Evolutionary conservation across 768 basidiomycete species (phyloP), one percentile per base, ranked within the genome.

Genomic region (Lanmaoa pseudosensibilis): DNA sequence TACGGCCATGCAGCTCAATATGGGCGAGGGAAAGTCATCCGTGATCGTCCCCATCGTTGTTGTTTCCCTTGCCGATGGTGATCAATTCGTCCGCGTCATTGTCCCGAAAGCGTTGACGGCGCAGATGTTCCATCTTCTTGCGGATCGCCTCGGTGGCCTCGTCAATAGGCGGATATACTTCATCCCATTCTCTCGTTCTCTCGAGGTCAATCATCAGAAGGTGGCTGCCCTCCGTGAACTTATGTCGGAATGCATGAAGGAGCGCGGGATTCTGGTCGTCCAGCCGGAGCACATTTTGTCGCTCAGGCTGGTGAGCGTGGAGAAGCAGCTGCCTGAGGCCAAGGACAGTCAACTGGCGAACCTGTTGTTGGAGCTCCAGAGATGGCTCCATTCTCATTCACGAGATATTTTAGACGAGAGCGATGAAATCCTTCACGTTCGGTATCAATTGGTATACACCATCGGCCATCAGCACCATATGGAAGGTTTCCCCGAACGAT

Each of bases 281-380:
- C 83, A 84, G 46, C 83, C 83, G 0, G 82, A 84, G 45, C 80
- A 84, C 32, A 68, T 82, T 13, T 70, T 84, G 3, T 84, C 83
- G 0, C 78, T 80, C 55, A 73, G 75, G 58, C 69, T 84, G 18
- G 75, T 79, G 73, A 74, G 71, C 4, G 65, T 82, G 23, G 77
- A 84, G 53, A 67, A 60, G 33, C 65, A 69, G 30, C 52, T 74
- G 11, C 30, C 34, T 16, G 41, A 15, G 16, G n/a, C 8, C 7
- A 6, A n/a, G 7, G 36, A 48, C 10, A 5, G 1, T 4, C 16
- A 52, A 8, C 55, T 60, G 13, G 59, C 66, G 9, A 13, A 41
- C 8, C 25, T 39, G 4, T 57, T 79, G 7, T 50, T 77, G 38
- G 46, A 65, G 8, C 49, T 68, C n/a, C 66, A 72, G 13, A 52